Evolutionary conservation across 345 rosid genomes (phyloP).

Genomic region (Schrenkiella parvula): DNA sequence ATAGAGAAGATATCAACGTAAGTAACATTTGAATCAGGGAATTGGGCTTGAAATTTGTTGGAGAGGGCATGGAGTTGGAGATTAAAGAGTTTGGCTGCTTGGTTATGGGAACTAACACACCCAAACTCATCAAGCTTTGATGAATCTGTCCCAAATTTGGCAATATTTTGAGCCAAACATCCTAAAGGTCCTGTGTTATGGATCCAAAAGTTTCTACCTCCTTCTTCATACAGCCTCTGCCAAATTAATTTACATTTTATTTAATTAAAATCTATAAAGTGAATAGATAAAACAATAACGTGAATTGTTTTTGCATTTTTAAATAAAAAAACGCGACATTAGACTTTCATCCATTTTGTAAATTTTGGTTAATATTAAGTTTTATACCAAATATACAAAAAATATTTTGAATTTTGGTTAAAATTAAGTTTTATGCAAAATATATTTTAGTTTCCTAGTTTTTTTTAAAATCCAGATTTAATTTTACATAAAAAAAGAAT

Average conservation of each 20-base stretch:
- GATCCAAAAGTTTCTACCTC: conserved; percentile 86
- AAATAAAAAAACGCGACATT: neutral
- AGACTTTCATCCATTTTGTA: too few species aligned
- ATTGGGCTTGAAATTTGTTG: conserved; percentile 62
- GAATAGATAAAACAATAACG: neutral
- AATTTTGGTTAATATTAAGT: neutral
- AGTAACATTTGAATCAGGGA: conserved; percentile 58
- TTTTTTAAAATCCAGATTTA: too few species aligned
- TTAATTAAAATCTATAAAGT: neutral
- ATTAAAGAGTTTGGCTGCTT: conserved; percentile 84
- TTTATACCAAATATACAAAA: neutral
- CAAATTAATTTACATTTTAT: neutral
- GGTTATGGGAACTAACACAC: conserved; percentile 72
- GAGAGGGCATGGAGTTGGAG: conserved; percentile 80
- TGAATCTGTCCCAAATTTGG: conserved; percentile 74
- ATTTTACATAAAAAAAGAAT: neutral
- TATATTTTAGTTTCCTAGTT: neutral
- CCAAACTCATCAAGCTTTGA: conserved; percentile 83
- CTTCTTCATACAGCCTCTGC: conserved; percentile 76
- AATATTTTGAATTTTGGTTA: neutral
- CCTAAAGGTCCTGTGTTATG: conserved; percentile 97
- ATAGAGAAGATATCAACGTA: conserved; percentile 77
- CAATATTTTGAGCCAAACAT: conserved; percentile 87
- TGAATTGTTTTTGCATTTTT: neutral
- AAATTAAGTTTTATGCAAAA: neutral